Base-by-base conservation (phyloP, 345 rosid genomes). In the Lumnitzera littorea region DNA sequence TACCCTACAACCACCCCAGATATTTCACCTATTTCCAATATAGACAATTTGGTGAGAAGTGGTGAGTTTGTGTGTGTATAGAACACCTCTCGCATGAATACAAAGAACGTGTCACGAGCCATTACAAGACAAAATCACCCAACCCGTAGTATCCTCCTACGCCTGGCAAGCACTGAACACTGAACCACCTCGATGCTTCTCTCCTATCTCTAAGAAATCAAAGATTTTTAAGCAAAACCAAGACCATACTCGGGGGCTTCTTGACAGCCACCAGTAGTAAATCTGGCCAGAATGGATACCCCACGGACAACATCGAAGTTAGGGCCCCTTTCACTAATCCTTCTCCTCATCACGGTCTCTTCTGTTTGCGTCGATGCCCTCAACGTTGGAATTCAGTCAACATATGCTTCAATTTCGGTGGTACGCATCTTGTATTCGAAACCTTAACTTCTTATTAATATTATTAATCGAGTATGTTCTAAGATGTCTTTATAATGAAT, bases 301-400 rank as follows among this genome's bases (percentile, higher is more conserved):
- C 69, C 58, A 25, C 55, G 50, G 36, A 16, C 15, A 46, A 61
- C 74, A 57, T 46, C 43, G 67, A 68, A 55, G 65, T 60, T 69
- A 29, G 65, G 25, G 41, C 27, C 69, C 53, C 49, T 64, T 41
- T 50, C 63, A 48, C 20, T 60, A 13, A 27, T 58, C 52, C 31
- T 48, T 62, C 72, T 69, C 41, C 31, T 27, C 31, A 27, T 5
- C 3, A 15, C 15, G 57, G 64, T 70, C 15, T 64, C 66, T 49
- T 69, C 62, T 57, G 24, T 73, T 63, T 51, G 82, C 15, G 75
- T 74, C 50, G 58, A 62, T 10, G 82, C 83, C 9, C 92, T 91
- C 63, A 84, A 84, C 79, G 55, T 91, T 55, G 95, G 96, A 20
- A 74, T 86, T 56, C 95, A 87, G 67, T 41, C 80, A 31, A 46